phyloP scores from a whole-genome alignment of 2,329 filamentous ascomycete species.

The Colletotrichum kahawae region DNA sequence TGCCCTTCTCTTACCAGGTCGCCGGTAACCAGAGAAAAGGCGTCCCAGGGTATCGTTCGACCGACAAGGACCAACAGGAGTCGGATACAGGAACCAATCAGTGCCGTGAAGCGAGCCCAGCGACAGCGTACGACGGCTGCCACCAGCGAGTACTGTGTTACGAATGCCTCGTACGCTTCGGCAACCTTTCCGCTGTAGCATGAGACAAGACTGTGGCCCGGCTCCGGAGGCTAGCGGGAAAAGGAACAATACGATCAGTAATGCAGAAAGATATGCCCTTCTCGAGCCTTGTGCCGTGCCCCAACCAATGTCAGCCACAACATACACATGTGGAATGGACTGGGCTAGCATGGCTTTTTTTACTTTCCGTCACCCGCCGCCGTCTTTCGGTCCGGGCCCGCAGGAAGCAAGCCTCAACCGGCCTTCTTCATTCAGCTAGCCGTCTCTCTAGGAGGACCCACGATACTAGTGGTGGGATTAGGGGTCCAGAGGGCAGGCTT shows the following conservation, averaged over 20 bases:
- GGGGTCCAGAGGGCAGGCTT: background rate
- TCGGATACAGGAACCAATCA: background rate
- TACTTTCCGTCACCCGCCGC: background rate
- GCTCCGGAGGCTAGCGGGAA: background rate
- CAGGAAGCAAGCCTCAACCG: background rate
- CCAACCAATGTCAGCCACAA: background rate
- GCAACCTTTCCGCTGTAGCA: background rate
- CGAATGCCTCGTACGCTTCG: background rate
- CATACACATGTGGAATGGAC: background rate
- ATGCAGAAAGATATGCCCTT: background rate
- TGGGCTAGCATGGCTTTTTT: background rate
- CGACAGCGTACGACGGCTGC: background rate
- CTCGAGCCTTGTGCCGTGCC: background rate
- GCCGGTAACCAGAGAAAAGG: conserved; percentile 6
- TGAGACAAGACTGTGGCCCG: background rate
- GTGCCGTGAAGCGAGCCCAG: background rate
- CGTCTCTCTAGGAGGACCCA: background rate
- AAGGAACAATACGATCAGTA: conserved; percentile 1
- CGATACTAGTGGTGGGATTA: background rate
- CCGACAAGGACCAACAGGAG: background rate
- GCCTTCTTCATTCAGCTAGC: background rate
- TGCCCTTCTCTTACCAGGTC: background rate
- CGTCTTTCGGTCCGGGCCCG: background rate
- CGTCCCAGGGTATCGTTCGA: background rate
- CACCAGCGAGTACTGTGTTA: background rate